Base-by-base conservation (phyloP, 2,329 filamentous ascomycete genomes). In the Domatiomyces globalis region DNA sequence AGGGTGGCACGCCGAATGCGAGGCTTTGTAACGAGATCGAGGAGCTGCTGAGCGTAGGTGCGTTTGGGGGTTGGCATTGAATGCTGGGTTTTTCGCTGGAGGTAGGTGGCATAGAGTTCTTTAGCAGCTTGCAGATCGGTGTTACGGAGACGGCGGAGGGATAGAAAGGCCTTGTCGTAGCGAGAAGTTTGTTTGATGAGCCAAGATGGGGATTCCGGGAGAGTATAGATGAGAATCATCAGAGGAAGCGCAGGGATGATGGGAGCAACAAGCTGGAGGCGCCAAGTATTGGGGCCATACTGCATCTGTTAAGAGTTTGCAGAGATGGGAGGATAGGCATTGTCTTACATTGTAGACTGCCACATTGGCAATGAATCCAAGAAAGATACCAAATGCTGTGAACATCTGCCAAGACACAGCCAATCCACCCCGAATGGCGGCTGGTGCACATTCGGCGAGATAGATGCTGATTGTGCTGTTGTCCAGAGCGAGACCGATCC, bases 181-280 rank as follows among this genome's bases (percentile, higher is more conserved):
- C 69, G 67, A 45, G 67, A 62, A 49, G 75, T 73, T 63, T 85
- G 81, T 64, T 85, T 81, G 64, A 84, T 76, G 50, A 73, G 77
- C 80, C 80, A 85, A 49, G 80, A 73, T 2, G 81, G 80, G 1
- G 78, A 81, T 60, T 83, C 79, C 0, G 80, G 80, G 56, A 79
- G 82, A 56, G 81, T 73, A 56, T 70, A 84, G 22, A 83, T 69
- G 45, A 74, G 70, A 7, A 77, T 15, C 8, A 81, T 62, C 4
- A 85, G 68, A 6, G 80, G 79, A 1, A 85, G 65, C 0, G 80
- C 79, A 1, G 81, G 80, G 25, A 83, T 75, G 48, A 83, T 79
- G 2, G 83, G 79, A 2, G 78, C 81, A 7, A 73, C 80, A 3
- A 85, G 66, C 60, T 82, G 80, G 25, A 83, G 66, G 39, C 81